These are phyloP conservation scores for Wickerhamomyces silvicola DNA, from an alignment of 805 yeast genomes.

Conservation along the genomic window DNA sequence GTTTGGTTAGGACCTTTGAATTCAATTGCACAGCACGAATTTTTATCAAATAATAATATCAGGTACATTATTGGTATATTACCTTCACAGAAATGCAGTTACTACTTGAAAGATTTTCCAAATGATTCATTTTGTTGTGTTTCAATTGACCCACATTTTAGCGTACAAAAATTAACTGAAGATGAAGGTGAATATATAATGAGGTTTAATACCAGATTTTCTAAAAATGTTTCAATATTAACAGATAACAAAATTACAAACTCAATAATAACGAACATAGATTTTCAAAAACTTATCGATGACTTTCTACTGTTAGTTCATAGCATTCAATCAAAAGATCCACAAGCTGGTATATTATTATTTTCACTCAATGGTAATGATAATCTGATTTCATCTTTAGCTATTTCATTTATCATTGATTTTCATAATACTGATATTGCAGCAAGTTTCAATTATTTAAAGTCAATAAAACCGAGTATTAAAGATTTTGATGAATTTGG, in stretches of 20 bases:
- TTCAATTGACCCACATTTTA: constrained; percentile 29
- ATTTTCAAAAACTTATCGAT: constrained; percentile 18
- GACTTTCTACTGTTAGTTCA: constrained; percentile 18
- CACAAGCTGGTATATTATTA: constrained; percentile 20
- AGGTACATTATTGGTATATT: constrained; percentile 31
- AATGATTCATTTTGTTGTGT: constrained; percentile 23
- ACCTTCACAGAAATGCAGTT: constrained; percentile 27
- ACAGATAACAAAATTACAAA: constrained; percentile 18
- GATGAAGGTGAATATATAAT: constrained; percentile 21
- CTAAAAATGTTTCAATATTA: constrained; percentile 13
- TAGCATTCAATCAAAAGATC: constrained; percentile 16
- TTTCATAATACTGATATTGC: constrained; percentile 18
- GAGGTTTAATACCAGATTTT: constrained; percentile 22
- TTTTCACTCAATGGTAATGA: constrained; percentile 25
- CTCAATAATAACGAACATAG: constrained; percentile 19
- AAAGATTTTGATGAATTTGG: constrained; percentile 19
- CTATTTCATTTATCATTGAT: constrained; percentile 18
- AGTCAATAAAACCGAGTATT: constrained; percentile 21
- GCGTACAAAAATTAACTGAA: constrained; percentile 22
- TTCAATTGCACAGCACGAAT: constrained; percentile 31
- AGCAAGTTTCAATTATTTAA: constrained; percentile 17
- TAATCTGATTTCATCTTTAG: constrained; percentile 18
- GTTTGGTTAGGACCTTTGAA: constrained; percentile 43
- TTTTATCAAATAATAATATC: constrained; percentile 33
- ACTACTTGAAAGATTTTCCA: constrained; percentile 22